Base-by-base conservation (phyloP, 768 basidiomycete genomes). In the Lactarius deliciosus region DNA sequence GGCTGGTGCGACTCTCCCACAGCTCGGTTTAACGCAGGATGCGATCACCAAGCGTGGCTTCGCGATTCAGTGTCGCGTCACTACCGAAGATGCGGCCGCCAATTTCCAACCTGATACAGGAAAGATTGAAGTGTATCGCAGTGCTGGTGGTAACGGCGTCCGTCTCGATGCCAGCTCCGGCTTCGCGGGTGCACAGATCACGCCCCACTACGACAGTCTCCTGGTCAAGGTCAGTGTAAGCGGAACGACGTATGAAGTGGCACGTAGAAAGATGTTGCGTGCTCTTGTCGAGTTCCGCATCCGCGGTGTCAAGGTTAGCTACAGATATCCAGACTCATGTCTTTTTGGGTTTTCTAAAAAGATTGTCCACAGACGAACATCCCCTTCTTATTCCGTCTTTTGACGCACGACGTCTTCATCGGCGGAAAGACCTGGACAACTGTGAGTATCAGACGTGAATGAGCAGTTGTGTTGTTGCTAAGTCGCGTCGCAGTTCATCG, bases 211-310 rank as follows among this genome's bases (percentile, higher is more conserved):
- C 75, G 97, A 99, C 80, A 95, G 93, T 73, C 82, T 98, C 77
- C 83, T 99, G 58, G 97, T 99, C 73, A 99, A 99, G 79, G 94
- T 93, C 74, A 89, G 88, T 45, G 94, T 96, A 64, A 94, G 90
- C 68, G 97, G 97, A 59, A 96, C 97, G 3, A 98, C 96, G 0
- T 99, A 98, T 74, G 97, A 99, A 75, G 96, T 99, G 60, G 97
- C 97, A 43, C 90, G 97, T 66, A 85, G 97, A 71, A 99, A 99
- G 84, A 98, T 98, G 95, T 86, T 99, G 63, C 92, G 97, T 72
- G 96, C 97, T 40, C 86, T 99, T n/a, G 95, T 99, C 57, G 97
- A 99, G 76, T 99, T 98, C 89, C 92, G 97, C 73, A 98, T 99
- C 72, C 94, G 97, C 71, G 97, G 97, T 72, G 94, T 98, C 78